A percentile compares a stretch with the other conserved stretches of the same genome.
These are phyloP conservation scores for Porphyridium purpureum DNA, from an alignment of 23 red algal genomes.

Conservation along the genomic window DNA sequence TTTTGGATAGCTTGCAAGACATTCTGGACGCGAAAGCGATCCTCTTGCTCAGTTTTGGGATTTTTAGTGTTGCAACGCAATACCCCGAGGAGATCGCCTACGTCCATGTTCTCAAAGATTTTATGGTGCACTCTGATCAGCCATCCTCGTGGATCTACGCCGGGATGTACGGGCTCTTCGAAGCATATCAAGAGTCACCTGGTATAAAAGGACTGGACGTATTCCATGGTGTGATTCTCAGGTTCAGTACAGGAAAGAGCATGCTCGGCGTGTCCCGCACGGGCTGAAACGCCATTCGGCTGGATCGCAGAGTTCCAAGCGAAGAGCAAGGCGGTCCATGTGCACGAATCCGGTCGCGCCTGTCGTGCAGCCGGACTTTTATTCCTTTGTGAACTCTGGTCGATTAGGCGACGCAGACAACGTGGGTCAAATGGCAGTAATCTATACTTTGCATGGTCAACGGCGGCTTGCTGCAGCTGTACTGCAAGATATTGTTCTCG, in stretches of 20 bases:
- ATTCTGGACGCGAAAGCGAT: conserved; percentile 15
- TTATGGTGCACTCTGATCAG: conserved; percentile 10
- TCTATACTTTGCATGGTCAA: conserved; percentile 13
- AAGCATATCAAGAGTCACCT: conserved; percentile 27
- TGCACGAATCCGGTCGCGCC: too few species aligned
- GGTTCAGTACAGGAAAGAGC: background rate
- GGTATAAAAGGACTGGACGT: conserved; percentile 23
- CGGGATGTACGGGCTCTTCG: conserved; percentile 55
- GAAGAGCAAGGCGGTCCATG: too few species aligned
- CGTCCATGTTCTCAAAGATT: conserved; percentile 10
- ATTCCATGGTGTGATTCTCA: conserved; percentile 20
- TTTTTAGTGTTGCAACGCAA: conserved; percentile 52
- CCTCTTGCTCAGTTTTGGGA: conserved; percentile 60
- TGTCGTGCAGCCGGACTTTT: too few species aligned
- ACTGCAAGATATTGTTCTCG: conserved; percentile 18
- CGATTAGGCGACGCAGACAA: conserved; percentile 2
- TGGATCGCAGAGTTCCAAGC: background rate
- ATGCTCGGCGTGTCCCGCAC: conserved; percentile 26
- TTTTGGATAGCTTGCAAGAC: conserved; percentile 6
- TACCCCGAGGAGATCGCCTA: conserved; percentile 18
- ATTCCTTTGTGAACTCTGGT: conserved; percentile 55
- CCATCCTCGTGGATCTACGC: conserved; percentile 35
- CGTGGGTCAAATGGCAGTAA: conserved; percentile 2
- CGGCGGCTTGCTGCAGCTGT: conserved; percentile 17
- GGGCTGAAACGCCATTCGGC: conserved; percentile 34